These are phyloP conservation scores for Vaccinium darrowii DNA, from an alignment of 148 eudicot species.

Conservation along the genomic window DNA sequence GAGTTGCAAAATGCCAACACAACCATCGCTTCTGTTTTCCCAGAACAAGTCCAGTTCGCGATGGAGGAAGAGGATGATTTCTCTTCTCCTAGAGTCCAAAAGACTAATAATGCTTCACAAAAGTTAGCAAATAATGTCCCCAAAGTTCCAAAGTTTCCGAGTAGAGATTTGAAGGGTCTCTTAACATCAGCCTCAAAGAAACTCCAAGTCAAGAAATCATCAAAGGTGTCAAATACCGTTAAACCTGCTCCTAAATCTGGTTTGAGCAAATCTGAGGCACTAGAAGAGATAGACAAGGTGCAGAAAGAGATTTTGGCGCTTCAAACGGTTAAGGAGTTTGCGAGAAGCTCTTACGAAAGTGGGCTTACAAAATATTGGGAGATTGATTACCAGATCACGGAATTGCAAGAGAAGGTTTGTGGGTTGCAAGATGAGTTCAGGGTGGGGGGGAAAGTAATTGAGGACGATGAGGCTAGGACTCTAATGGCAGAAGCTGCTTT, in stretches of 20 bases:
- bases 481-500: constrained; percentile 86
- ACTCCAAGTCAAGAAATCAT: constrained; percentile 21
- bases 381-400: constrained; percentile 60
- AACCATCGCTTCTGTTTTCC: constrained; percentile 80
- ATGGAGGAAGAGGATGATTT: constrained; percentile 80
- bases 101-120: constrained; percentile 17
- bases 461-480: constrained; percentile 80
- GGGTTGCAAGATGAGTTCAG: constrained; percentile 79
- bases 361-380: constrained; percentile 70
- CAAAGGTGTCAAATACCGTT: constrained; percentile 21
- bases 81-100: constrained; percentile 29
- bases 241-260: constrained; percentile 76
- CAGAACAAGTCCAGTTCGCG: constrained; percentile 60
- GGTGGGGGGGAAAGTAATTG: constrained; percentile 52
- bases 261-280: constrained; percentile 59
- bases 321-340: constrained; percentile 87
- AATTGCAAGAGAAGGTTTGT: constrained; percentile 65
- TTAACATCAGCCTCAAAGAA: constrained; percentile 49
- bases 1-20: constrained; percentile 91
- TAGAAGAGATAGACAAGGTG: constrained; percentile 76
- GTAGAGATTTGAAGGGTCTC: constrained; percentile 53
- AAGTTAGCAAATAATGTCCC: constrained; percentile 38
- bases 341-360: constrained; percentile 85
- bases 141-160: constrained; percentile 57
- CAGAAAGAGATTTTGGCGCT: constrained; percentile 71